Conservation (phyloP, 768 basidiomycete species). For the Clavulina sp. region DNA sequence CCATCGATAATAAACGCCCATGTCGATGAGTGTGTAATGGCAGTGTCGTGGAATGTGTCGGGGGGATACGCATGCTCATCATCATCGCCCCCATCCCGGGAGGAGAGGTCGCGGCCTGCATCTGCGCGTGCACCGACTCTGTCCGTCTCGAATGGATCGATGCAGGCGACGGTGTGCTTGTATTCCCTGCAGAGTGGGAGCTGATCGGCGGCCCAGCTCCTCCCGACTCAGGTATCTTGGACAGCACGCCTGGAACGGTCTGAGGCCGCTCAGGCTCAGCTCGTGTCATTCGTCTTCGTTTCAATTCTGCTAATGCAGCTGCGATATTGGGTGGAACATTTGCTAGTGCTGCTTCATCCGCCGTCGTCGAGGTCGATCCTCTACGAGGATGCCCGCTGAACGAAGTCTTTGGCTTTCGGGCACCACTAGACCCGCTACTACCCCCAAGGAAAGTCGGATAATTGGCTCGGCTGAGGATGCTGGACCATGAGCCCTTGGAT, state of each 20-base stretch:
- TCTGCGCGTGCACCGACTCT: conserved; percentile 51
- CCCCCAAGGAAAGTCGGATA: not conserved
- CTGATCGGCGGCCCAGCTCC: not conserved
- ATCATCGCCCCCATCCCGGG: conserved; percentile 59
- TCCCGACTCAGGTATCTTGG: not conserved
- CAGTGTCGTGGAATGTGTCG: conserved; percentile 15
- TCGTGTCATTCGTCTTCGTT: not conserved
- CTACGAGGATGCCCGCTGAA: not conserved
- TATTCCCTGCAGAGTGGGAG: not conserved
- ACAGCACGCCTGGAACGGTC: not conserved
- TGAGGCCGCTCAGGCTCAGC: not conserved
- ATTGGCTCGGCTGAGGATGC: conserved; percentile 37
- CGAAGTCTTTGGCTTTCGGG: not conserved
- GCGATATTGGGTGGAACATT: not conserved
- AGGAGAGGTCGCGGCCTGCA: no score
- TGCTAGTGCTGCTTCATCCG: not conserved
- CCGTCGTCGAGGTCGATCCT: not conserved
- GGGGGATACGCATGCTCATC: conserved; percentile 34
- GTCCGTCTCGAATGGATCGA: conserved; percentile 35
- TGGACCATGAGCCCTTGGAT: conserved; percentile 64
- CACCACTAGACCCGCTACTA: not conserved
- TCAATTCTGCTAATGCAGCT: not conserved
- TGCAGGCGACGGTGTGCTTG: not conserved
- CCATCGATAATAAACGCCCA: conserved; percentile 5
- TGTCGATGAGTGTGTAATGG: conserved; percentile 20